Percentiles rank a stretch among this genome's conserved stretches.
These are phyloP conservation scores for Marasmius sp. DNA, from an alignment of 1,284 basidiomycete genomes.

Conservation along the genomic window DNA sequence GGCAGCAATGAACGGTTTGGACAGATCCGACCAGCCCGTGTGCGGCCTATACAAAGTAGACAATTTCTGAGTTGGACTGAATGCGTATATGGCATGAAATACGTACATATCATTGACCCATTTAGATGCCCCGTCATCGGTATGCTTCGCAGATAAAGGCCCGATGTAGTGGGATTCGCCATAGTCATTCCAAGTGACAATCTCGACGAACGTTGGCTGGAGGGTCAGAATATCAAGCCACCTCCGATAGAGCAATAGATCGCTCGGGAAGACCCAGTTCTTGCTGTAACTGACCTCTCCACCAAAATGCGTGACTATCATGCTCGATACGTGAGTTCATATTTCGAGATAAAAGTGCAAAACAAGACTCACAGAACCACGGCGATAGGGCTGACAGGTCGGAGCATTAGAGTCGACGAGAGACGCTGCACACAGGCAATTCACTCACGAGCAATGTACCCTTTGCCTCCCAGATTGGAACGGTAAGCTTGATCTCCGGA, in stretches of 20 bases:
- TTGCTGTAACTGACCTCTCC: constrained; percentile 23
- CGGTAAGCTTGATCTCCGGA: neutral
- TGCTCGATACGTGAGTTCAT: constrained; percentile 2
- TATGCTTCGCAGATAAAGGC: constrained; percentile 20
- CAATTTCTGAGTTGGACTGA: neutral
- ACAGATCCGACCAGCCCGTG: constrained; percentile 23
- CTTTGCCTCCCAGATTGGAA: neutral
- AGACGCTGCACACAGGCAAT: neutral
- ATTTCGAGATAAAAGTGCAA: too few species aligned
- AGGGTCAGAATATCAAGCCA: constrained; percentile 29
- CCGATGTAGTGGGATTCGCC: constrained; percentile 24
- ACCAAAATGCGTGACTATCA: constrained; percentile 33
- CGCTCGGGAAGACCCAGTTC: constrained; percentile 35
- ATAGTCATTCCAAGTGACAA: constrained; percentile 32
- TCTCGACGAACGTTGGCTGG: constrained; percentile 42
- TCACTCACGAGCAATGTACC: neutral
- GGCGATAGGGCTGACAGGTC: constrained; percentile 11
- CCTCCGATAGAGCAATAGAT: constrained; percentile 31
- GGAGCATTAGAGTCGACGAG: constrained; percentile 4
- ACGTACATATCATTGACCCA: constrained; percentile 4
- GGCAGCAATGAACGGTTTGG: constrained; percentile 24
- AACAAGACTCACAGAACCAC: neutral
- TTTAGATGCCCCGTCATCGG: constrained; percentile 21
- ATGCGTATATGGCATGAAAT: neutral
- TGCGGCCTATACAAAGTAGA: constrained; percentile 15